Evolutionary conservation across 441 rosid genomes (phyloP).

Genomic region (Euphorbia celastroides): DNA sequence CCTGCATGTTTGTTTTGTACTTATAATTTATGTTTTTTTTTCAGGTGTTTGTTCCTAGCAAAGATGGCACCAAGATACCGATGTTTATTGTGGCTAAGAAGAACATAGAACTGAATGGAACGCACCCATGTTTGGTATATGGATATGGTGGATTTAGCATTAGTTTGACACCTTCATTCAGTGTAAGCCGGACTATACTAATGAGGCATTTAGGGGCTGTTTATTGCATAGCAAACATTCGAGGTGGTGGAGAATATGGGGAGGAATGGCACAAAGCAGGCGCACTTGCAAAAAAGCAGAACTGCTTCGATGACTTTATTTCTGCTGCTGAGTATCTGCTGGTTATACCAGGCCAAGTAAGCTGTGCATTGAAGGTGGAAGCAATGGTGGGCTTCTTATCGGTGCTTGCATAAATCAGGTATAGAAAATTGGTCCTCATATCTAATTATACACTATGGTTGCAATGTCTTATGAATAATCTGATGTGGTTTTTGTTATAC

Average conservation of each 20-base stretch:
- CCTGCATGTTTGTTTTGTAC: background rate
- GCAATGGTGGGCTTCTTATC: conserved; percentile 93
- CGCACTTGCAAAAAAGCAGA: conserved; percentile 74
- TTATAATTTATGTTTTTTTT: conserved; percentile 2
- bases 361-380: conserved; percentile 93
- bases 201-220: conserved; percentile 72
- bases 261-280: conserved; percentile 99
- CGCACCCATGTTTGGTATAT: conserved; percentile 84
- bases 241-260: conserved; percentile 99
- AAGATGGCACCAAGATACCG: conserved; percentile 83
- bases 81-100: conserved; percentile 70
- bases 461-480: background rate
- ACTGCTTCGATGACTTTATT: conserved; percentile 89
- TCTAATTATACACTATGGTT: conserved; percentile 4
- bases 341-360: conserved; percentile 79
- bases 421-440: conserved; percentile 8
- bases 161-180: conserved; percentile 78
- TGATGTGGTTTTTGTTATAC: background rate
- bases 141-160: conserved; percentile 95
- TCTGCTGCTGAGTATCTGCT: conserved; percentile 71
- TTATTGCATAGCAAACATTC: conserved; percentile 76
- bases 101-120: conserved; percentile 66
- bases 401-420: conserved; percentile 98
- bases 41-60: conserved; percentile 78
- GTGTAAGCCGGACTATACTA: conserved; percentile 57